Evolutionary conservation across 129 eudicot genomes (phyloP).

Genomic region (Lactuca saligna): DNA sequence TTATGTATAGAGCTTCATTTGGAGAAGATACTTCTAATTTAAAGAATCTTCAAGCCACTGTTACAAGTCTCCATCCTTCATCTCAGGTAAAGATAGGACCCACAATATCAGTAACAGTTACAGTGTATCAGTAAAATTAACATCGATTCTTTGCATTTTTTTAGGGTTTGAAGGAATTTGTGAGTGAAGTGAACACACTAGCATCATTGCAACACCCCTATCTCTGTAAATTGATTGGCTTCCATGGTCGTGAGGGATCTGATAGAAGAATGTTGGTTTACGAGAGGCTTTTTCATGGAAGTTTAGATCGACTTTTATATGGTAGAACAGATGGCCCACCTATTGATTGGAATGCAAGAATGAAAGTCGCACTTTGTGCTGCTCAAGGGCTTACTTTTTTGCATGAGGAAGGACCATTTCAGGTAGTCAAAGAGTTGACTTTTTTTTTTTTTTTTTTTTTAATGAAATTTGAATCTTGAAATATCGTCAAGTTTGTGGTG

Average conservation of each 20-base stretch:
- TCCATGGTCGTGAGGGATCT: conserved; percentile 86
- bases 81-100: conserved; percentile 51
- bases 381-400: conserved; percentile 95
- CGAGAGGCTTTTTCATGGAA: conserved; percentile 86
- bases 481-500: not conserved
- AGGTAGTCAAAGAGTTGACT: conserved; percentile 44
- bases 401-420: conserved; percentile 98
- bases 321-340: conserved; percentile 94
- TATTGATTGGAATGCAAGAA: conserved; percentile 89
- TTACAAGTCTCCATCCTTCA: conserved; percentile 79
- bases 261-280: conserved; percentile 80
- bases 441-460: not conserved
- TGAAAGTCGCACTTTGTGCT: conserved; percentile 95
- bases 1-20: conserved; percentile 71
- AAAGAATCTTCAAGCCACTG: conserved; percentile 79
- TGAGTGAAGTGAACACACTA: conserved; percentile 72
- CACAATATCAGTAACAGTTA: not conserved
- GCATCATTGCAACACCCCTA: conserved; percentile 76
- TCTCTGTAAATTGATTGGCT: conserved; percentile 83
- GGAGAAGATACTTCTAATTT: conserved; percentile 56
- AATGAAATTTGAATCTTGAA: conserved; percentile 1
- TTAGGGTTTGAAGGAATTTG: conserved; percentile 82
- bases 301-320: conserved; percentile 79
- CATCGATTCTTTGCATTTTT: not conserved
- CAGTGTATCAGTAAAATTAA: too few species aligned